Evolutionary conservation across 2,329 filamentous ascomycete species (phyloP), one percentile per base, ranked within the genome.

Genomic region (Drechslerella dactyloides): DNA sequence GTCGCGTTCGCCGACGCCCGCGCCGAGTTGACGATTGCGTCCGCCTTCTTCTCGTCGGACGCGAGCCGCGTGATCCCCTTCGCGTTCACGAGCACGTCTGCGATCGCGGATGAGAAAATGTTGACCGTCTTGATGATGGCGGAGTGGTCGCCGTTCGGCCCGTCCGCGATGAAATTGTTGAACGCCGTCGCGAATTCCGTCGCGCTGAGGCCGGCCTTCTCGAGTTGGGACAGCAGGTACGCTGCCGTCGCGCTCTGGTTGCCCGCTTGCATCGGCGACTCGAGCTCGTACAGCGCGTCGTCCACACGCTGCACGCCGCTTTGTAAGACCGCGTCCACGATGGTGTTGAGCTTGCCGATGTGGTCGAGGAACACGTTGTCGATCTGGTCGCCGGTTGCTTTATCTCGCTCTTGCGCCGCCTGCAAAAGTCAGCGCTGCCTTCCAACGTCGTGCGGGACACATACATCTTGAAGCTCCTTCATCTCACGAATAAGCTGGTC

Each of bases 101-200:
- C 90, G 74, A 97, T 87, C 2, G 94, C 90, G 19, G 93, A 91
- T 0, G 94, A 85, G 80, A 97, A 97, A 58, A 92, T 86, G 77
- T 91, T 94, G 76, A 96, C 90, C 0, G 91, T 91, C 78, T 92
- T 92, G 80, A 97, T 97, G 73, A 99, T 89, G 69, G 96, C 93
- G 1, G 90, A 86, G 77, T 97, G 91, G 8, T 88, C 88, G 78
- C 90, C 91, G 79, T 93, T 96, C 3, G 93, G 93, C 0, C 94
- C 94, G 78, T 99, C 94, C 6, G 93, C 94, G 77, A 99, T 96
- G 80, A 96, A 97, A 81, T 96, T 96, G 83, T 97, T 99, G 84
- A 97, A 99, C 0, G 94, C 89, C 0, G 93, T 97, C 1, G 93
- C 94, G 80, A 99, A 99, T 79, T 99, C 94, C 80, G 96, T 97